Percentiles rank a stretch among this genome's conserved stretches.
phyloP scores from a whole-genome alignment of 768 basidiomycete species.

The Pseudohyphozyma bogoriensis region DNA sequence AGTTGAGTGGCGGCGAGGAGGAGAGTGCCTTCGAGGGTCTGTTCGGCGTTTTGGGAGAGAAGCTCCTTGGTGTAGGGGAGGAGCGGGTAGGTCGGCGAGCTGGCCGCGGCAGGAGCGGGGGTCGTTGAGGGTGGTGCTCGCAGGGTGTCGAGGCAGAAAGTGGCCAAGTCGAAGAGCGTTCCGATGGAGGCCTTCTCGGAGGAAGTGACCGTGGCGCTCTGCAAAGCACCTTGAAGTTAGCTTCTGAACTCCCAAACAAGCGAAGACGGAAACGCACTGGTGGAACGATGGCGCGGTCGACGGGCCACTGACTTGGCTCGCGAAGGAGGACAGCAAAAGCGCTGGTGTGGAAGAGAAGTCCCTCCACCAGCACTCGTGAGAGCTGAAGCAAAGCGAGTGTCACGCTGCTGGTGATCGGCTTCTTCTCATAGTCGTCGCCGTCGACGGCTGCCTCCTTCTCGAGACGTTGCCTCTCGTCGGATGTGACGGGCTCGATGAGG shows the following conservation, averaged over 20 bases:
- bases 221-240: not conserved
- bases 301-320: constrained; percentile 63
- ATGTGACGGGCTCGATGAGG: constrained; percentile 65
- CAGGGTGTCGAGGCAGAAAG: constrained; percentile 63
- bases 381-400: constrained; percentile 62
- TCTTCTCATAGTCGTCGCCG: constrained; percentile 53
- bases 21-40: constrained; percentile 25
- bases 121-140: constrained; percentile 52
- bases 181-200: constrained; percentile 76
- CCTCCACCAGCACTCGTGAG: constrained; percentile 57
- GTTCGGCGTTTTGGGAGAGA: constrained; percentile 5
- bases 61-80: not conserved
- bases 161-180: constrained; percentile 74
- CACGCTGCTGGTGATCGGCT: constrained; percentile 62
- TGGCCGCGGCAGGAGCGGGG: constrained; percentile 28
- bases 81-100: not conserved
- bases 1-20: constrained; percentile 26
- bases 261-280: constrained; percentile 25
- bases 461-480: constrained; percentile 59
- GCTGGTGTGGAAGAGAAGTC: constrained; percentile 58
- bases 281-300: constrained; percentile 19
- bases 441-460: constrained; percentile 50
- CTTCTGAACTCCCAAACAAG: too few species aligned
- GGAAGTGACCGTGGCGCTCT: constrained; percentile 78
- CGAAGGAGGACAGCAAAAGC: constrained; percentile 53